Evolutionary conservation across 495 filamentous ascomycete genomes (phyloP).

Genomic region (Penicillium flavigenum): DNA sequence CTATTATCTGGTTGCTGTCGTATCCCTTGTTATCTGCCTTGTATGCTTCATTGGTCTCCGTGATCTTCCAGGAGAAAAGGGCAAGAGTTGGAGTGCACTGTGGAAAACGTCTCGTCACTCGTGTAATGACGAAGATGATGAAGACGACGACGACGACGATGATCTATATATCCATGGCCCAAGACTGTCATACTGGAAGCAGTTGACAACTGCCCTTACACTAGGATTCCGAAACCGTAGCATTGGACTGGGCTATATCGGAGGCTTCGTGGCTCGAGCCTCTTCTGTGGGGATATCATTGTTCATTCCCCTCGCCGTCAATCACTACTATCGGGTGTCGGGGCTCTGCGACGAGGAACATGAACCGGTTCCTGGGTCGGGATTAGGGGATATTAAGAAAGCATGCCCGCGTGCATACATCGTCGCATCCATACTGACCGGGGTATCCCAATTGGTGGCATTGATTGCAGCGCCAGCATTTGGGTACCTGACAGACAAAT

Average conservation of each 20-base stretch:
- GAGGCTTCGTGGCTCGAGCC: constrained; percentile 91
- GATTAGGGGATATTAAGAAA: constrained; percentile 64
- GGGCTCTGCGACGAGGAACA: constrained; percentile 70
- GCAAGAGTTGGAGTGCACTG: constrained; percentile 62
- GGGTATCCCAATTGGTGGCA: constrained; percentile 81
- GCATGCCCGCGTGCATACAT: constrained; percentile 82
- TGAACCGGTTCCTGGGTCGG: constrained; percentile 50
- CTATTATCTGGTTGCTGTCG: constrained; percentile 77
- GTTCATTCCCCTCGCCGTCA: constrained; percentile 90
- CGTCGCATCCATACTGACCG: constrained; percentile 79
- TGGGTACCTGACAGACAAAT: constrained; percentile 70
- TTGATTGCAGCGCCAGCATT: constrained; percentile 83
- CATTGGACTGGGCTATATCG: constrained; percentile 85
- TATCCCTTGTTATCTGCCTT: constrained; percentile 70
- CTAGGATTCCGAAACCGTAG: constrained; percentile 72
- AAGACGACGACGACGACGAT: constrained; percentile 5
- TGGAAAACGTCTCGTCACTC: constrained; percentile 18
- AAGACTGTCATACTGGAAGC: constrained; percentile 35
- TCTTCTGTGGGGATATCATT: constrained; percentile 94
- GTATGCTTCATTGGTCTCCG: constrained; percentile 80
- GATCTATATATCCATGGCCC: background rate
- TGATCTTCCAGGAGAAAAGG: constrained; percentile 72
- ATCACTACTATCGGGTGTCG: constrained; percentile 80
- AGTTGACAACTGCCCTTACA: constrained; percentile 60
- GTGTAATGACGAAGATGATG: constrained; percentile 5